Percentiles rank a stretch among this genome's conserved stretches.
These are phyloP conservation scores for Emmonsiellopsis sp. DNA, from an alignment of 2,329 filamentous ascomycete species.

Conservation along the genomic window DNA sequence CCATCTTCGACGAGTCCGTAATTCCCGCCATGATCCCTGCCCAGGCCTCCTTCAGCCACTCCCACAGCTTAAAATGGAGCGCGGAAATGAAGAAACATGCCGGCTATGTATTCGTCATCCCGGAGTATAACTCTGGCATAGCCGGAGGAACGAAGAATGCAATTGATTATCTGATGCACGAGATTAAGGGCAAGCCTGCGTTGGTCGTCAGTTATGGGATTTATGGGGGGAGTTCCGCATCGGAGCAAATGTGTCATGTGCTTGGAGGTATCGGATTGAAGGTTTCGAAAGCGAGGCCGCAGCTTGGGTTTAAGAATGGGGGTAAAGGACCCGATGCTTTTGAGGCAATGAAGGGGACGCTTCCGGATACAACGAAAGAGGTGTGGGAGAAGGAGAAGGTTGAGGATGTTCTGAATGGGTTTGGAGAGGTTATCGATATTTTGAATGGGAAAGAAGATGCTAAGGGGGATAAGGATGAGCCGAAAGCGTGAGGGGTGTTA, in stretches of 20 bases:
- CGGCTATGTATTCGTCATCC: slow-evolving; percentile 35
- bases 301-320: slow-evolving; percentile 20
- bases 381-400: slow-evolving; percentile 4
- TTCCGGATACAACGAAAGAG: slow-evolving; percentile 19
- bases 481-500: neutral
- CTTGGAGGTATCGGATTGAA: slow-evolving; percentile 28
- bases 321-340: slow-evolving; percentile 1
- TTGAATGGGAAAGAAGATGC: neutral
- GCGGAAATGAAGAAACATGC: slow-evolving; percentile 23
- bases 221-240: slow-evolving; percentile 30
- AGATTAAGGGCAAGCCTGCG: slow-evolving; percentile 49
- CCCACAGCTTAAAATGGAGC: slow-evolving; percentile 31
- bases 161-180: slow-evolving; percentile 52
- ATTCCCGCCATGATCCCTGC: slow-evolving; percentile 28
- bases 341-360: slow-evolving; percentile 14
- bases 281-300: slow-evolving; percentile 20
- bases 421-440: neutral
- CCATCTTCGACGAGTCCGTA: slow-evolving; percentile 30
- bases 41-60: slow-evolving; percentile 24
- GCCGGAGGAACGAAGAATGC: slow-evolving; percentile 52
- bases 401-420: neutral
- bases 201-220: slow-evolving; percentile 48
- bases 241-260: slow-evolving; percentile 26
- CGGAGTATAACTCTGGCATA: slow-evolving; percentile 48
- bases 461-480: neutral